Base-by-base conservation (phyloP, 2,329 filamentous ascomycete genomes). In the Aspergillus puulaauensis region DNA sequence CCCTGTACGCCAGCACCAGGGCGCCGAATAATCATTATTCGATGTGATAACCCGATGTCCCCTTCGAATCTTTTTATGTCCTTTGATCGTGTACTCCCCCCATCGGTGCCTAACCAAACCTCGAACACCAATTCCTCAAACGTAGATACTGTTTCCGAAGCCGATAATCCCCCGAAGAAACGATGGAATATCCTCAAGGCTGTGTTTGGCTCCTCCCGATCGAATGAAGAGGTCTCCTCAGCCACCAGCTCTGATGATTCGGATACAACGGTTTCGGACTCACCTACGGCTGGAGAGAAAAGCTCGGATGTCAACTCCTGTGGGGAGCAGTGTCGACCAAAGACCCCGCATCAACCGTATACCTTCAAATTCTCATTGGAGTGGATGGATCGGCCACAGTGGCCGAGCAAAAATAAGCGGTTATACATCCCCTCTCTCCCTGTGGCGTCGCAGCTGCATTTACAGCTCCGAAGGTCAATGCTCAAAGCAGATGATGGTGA, bases 1-100 rank as follows among this genome's bases (percentile, higher is more conserved):
- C 90, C 93, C n/a, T 92, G 89, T 67, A 88, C 88, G 57, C 93
- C 93, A 6, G 91, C 91, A 2, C 91, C 93, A 2, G 89, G 90
- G 47, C 90, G 93, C 68, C 84, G 90, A 60, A 90, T 97, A 60
- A 85, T 96, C 74, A 96, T 97, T 66, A 89, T 96, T 63, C 87
- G 91, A 57, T 93, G 90, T 62, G 92, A 96, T 71, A 84, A 82
- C 62, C 80, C 82, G 57, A 69, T 83, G 47, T 77, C 80, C 35
- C 78, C 81, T 49, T 76, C 68, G 39, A 70, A 80, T 54, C 76
- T 85, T 15, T 87, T 87, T 64, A 77, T 87, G 46, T 84, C 85
- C 0, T 88, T 88, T 63, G 86, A 89, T 61, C 83, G 83, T n/a
- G 78, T 86, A 31, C 73, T 84, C 23, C 72, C 79, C 53, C 69